Evolutionary conservation across 257 asterid genomes (phyloP).

Genomic region (Verbascum thapsus): DNA sequence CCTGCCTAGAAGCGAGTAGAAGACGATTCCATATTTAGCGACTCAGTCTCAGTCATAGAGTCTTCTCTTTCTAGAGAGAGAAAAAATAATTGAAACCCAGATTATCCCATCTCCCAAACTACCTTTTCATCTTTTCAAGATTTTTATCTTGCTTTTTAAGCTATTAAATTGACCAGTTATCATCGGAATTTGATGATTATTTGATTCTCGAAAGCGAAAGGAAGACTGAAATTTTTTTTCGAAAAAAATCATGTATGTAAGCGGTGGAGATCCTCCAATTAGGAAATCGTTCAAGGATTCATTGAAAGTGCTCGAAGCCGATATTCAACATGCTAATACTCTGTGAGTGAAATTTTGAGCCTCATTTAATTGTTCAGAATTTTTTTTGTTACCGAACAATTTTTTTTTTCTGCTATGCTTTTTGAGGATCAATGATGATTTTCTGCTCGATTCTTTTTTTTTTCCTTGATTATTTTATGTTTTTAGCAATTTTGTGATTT

Average conservation of each 20-base stretch:
- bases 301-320: conserved; percentile 82
- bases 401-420: neutral
- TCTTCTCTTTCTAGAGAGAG: conserved; percentile 5
- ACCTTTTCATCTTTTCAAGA: neutral
- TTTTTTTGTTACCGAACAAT: neutral
- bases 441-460: conserved; percentile 9
- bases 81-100: neutral
- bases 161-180: conserved; percentile 4
- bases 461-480: neutral
- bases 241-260: conserved; percentile 45
- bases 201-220: conserved; percentile 25
- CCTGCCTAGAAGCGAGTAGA: neutral
- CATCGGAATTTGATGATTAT: conserved; percentile 25
- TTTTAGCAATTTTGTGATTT: neutral
- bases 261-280: conserved; percentile 61
- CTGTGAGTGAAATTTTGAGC: conserved; percentile 41
- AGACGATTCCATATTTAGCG: conserved; percentile 26
- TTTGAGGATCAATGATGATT: conserved; percentile 19
- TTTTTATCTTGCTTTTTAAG: neutral
- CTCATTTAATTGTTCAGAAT: neutral
- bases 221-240: conserved; percentile 3
- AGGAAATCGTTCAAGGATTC: conserved; percentile 81
- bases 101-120: neutral
- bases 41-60: conserved; percentile 40
- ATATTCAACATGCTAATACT: conserved; percentile 88